Evolutionary conservation across 176 grass and related monocot species (phyloP), one percentile per base, ranked within the genome.

Genomic region (Aegilops umbellulata): DNA sequence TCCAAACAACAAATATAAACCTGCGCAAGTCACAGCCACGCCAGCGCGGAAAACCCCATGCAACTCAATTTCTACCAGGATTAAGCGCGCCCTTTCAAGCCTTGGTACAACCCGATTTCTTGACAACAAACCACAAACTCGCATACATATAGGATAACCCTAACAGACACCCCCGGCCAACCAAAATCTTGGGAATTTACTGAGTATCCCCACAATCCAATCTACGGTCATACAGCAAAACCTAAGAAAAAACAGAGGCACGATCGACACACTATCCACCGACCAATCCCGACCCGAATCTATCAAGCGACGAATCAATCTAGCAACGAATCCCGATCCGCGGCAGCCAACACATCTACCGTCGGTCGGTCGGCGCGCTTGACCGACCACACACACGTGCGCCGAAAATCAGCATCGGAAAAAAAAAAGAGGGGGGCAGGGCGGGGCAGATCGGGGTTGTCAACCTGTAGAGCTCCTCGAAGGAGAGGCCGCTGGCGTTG

Each of bases 401-500:
- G 2, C 19, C 6, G 17, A 81, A 81, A 82, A 82, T 7, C n/a
- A 49, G 10, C 19, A 46, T 0, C 47, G 17, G 8, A 8, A 81
- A 10, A 34, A 27, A 11, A 81, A 5, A 34, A 17, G 2, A 10
- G 29, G 24, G 62, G 3, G 3, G 61, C 1, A 14, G 22, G 64
- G 44, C 2, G 65, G 31, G 17, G 46, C 3, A 49, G 29, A 26
- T 9, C 25, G 35, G 65, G 34, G 47, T 0, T 46, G 64, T 60
- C n/a, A 83, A 97, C 95, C 93, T 93, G 69, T 95, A 93, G 11
- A 95, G 89, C 80, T 97, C 92, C 92, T 97, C 95, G 80, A 97
- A 97, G 80, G 91, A 93, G 83, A 97, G 95, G 79, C 93, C 92
- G 75, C 95, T 97, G 65, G 95, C 95, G 92, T 97, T 97, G 81